Evolutionary conservation across 1,284 basidiomycete species (phyloP), one percentile per base, ranked within the genome.

Genomic region (Apiotrichum domesticum): DNA sequence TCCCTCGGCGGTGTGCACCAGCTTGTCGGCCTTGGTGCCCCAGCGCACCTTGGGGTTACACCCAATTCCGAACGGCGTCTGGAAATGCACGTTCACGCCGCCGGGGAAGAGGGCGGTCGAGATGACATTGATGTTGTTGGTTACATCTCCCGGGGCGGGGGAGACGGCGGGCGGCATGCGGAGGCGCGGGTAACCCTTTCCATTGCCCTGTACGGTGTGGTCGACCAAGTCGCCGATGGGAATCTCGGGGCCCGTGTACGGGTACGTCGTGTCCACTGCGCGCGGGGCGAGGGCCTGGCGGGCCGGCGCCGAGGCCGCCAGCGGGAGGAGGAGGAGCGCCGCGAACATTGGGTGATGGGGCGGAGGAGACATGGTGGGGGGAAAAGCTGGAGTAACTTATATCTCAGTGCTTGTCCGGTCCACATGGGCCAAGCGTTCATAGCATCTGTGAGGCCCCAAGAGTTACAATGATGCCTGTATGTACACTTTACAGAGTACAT

Each of bases 111-210:
- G 64, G 6, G 67, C 58, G 9, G 57, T 56, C 8, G 60, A 61
- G 48, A 70, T 67, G 56, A 66, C 64, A 50, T 70, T 70, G 64
- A 70, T 68, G 63, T 70, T 70, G 63, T 70, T 70, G 41, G 62
- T 68, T 32, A 64, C 53, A 32, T 58, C 59, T 37, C 57, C 57
- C 2, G 46, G 57, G 1, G 50, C 53, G n/a, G 59, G 59, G 3
- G 39, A 15, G 3, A 61, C 59, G 3, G 59, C 59, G 0, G 68
- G 68, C 34, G 58, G 54, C 53, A 68, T 62, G 21, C 52, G 47
- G 3, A 70, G 43, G 2, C 68, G 59, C 4, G 53, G 55, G 57
- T 62, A 70, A 4, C 66, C 67, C 35, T 57, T 62, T 32, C 63
- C 63, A 49, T 62, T 61, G 6, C 61, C 62, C 39, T 60, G 52